phyloP scores from a whole-genome alignment of 495 filamentous ascomycete genomes.

The Penicillium bovifimosum region DNA sequence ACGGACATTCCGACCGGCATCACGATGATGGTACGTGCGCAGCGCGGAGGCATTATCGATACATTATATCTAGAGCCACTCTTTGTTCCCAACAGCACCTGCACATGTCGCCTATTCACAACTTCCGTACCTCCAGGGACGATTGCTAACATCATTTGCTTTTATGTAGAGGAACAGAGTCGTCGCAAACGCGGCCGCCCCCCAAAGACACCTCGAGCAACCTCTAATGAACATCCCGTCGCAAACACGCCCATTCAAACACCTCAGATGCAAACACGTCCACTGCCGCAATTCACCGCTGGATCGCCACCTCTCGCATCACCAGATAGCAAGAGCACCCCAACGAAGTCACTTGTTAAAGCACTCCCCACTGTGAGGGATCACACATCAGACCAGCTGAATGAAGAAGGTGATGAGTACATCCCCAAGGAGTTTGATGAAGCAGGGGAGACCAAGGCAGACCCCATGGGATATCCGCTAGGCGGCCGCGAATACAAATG shows the following conservation, averaged over 20 bases:
- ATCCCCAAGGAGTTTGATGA: constrained; percentile 88
- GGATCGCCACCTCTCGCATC: constrained; percentile 66
- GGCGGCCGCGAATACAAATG: constrained; percentile 87
- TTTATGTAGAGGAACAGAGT: constrained; percentile 57
- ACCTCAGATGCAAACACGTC: constrained; percentile 67
- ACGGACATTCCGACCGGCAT: constrained; percentile 52
- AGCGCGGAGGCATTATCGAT: constrained; percentile 12
- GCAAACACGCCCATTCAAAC: constrained; percentile 59
- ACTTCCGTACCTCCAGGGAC: background rate
- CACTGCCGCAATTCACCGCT: constrained; percentile 53
- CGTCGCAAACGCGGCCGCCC: constrained; percentile 84
- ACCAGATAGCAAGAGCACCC: constrained; percentile 67
- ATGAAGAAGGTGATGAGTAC: constrained; percentile 90
- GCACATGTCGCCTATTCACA: background rate
- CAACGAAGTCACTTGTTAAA: constrained; percentile 87
- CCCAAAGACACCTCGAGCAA: constrained; percentile 59
- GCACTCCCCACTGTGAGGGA: constrained; percentile 93
- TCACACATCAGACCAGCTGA: constrained; percentile 95
- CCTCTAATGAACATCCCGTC: constrained; percentile 45
- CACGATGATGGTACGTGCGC: constrained; percentile 79
- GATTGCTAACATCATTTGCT: constrained; percentile 14
- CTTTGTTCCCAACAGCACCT: background rate
- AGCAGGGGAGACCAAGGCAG: constrained; percentile 89
- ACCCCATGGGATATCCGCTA: constrained; percentile 70
- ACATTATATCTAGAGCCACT: background rate